A percentile compares a stretch with the other conserved stretches of the same genome.
These are phyloP conservation scores for Lecanicillium sp. DNA, from an alignment of 2,329 filamentous ascomycete species.

Conservation along the genomic window DNA sequence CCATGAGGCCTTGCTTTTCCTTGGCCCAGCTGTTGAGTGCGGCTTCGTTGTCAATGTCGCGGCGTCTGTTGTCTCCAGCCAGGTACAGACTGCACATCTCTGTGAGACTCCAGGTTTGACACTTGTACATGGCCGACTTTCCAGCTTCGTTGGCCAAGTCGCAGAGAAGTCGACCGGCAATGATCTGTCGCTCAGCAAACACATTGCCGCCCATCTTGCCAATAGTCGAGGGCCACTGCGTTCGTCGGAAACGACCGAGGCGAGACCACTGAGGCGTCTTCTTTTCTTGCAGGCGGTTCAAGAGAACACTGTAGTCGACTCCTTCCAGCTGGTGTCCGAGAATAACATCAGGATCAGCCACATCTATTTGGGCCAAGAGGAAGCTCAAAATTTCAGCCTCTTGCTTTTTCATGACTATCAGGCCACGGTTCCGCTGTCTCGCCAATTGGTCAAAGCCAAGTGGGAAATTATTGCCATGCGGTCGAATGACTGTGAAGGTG, in stretches of 20 bases:
- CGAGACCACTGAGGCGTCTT: constrained; percentile 94
- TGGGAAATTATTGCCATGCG: constrained; percentile 68
- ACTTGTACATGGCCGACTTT: constrained; percentile 94
- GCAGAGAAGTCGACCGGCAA: constrained; percentile 82
- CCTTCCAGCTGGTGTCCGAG: constrained; percentile 95
- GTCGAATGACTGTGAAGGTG: constrained; percentile 86
- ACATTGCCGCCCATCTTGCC: constrained; percentile 82
- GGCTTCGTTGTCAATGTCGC: constrained; percentile 81
- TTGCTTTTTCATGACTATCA: constrained; percentile 72
- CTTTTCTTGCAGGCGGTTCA: constrained; percentile 80
- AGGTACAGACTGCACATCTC: constrained; percentile 96
- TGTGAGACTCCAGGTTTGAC: constrained; percentile 94
- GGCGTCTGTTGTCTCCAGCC: constrained; percentile 59
- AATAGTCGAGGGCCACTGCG: constrained; percentile 80
- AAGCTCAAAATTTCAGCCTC: constrained; percentile 81
- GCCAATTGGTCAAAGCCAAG: constrained; percentile 76
- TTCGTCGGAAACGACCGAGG: constrained; percentile 76
- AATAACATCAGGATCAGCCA: constrained; percentile 86
- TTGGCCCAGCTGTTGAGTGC: constrained; percentile 78
- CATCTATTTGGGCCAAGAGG: constrained; percentile 82
- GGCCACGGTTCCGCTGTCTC: constrained; percentile 63
- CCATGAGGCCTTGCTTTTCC: constrained; percentile 75
- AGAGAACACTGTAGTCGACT: constrained; percentile 85
- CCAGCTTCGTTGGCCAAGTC: constrained; percentile 94
- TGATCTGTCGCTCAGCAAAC: constrained; percentile 85